A percentile compares a stretch with the other conserved stretches of the same genome.
Conservation (phyloP, 2,329 filamentous ascomycete species). For the Torrubiellomyces zombiae region DNA sequence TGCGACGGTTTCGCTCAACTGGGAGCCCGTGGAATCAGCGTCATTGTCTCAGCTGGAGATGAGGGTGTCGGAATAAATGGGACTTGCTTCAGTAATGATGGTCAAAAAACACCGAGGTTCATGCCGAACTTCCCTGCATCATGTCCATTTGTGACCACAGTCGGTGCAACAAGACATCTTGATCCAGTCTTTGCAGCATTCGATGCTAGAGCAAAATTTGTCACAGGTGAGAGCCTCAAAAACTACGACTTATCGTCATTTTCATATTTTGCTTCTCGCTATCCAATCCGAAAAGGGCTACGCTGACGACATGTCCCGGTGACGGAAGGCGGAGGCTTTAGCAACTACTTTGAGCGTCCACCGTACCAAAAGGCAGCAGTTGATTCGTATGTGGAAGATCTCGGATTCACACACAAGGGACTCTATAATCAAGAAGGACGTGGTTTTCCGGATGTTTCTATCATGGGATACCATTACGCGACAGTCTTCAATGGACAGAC, state of each 20-base stretch:
- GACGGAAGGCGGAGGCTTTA: too few species aligned
- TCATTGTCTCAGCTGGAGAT: constrained; percentile 47
- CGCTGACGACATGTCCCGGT: too few species aligned
- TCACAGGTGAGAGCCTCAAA: constrained; percentile 1
- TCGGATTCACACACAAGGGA: constrained; percentile 2
- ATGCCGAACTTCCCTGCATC: constrained; percentile 11
- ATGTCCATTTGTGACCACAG: constrained; percentile 30
- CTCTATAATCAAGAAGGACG: constrained; percentile 2
- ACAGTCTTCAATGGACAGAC: background rate
- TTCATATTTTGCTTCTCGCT: too few species aligned
- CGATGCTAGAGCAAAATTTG: constrained; percentile 27
- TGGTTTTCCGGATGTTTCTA: constrained; percentile 3
- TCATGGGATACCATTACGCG: background rate
- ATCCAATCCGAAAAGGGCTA: too few species aligned
- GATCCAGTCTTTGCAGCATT: constrained; percentile 31
- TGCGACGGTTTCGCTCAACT: constrained; percentile 48
- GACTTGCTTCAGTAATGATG: constrained; percentile 2
- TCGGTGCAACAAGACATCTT: constrained; percentile 4
- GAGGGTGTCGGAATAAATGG: constrained; percentile 1
- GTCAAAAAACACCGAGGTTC: constrained; percentile 19
- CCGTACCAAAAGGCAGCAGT: constrained; percentile 2
- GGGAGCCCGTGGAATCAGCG: constrained; percentile 43
- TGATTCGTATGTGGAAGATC: constrained; percentile 1
- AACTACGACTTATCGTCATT: background rate
- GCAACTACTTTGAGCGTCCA: constrained; percentile 1